These are phyloP conservation scores for Pneumocystis wakefieldiae DNA, from an alignment of 1,139 yeast species.

Conservation along the genomic window DNA sequence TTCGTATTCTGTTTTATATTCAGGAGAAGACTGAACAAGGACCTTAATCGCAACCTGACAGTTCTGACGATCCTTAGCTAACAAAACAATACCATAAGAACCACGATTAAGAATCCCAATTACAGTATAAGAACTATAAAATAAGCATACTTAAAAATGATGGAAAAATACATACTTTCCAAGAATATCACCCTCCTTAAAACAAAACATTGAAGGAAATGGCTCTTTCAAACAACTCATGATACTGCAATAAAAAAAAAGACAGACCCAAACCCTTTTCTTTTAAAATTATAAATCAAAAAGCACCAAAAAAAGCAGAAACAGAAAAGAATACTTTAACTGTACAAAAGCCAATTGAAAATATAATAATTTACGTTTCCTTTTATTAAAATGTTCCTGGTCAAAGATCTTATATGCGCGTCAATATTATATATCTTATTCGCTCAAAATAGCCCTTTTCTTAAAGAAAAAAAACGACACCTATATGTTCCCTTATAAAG, in stretches of 20 bases:
- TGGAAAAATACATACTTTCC: neutral
- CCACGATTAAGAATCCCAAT: constrained; percentile 79
- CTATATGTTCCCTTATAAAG: too few relatives aligned
- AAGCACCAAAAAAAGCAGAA: too few relatives aligned
- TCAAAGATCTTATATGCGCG: too few relatives aligned
- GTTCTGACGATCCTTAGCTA: constrained; percentile 49
- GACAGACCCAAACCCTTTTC: neutral
- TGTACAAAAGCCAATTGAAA: too few relatives aligned
- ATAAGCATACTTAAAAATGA: neutral
- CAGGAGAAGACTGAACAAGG: neutral
- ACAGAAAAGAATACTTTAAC: too few relatives aligned
- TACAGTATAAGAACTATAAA: constrained; percentile 39
- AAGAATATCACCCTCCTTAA: neutral
- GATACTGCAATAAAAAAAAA: neutral
- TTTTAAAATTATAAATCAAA: too few relatives aligned
- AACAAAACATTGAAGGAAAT: neutral
- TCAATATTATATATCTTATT: too few relatives aligned
- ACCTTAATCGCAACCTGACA: constrained; percentile 8
- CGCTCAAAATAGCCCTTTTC: too few relatives aligned
- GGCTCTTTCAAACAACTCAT: neutral
- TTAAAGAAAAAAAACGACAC: too few relatives aligned
- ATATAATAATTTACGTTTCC: too few relatives aligned
- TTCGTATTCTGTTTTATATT: constrained; percentile 6
- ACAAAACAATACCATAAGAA: constrained; percentile 79
- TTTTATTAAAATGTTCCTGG: too few relatives aligned